Percentiles rank a stretch among this genome's conserved stretches.
Evolutionary conservation across 1,284 basidiomycete species (phyloP).

Genomic region (Pterulicium gracile): DNA sequence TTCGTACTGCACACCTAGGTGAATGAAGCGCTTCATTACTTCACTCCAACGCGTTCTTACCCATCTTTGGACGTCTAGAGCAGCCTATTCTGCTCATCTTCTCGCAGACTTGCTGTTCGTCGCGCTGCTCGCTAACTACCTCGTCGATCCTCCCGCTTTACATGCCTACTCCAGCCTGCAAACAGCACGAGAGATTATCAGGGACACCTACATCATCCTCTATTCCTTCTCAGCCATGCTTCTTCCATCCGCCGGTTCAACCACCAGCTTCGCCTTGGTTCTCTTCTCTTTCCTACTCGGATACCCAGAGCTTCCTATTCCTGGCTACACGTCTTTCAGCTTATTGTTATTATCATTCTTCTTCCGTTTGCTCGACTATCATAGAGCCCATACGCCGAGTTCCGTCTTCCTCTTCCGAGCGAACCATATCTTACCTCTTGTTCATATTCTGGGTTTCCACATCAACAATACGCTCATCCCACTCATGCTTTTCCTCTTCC

Average conservation of each 20-base stretch:
- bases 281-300: neutral
- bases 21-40: neutral
- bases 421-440: constrained; percentile 1
- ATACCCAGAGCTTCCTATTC: neutral
- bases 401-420: constrained; percentile 5
- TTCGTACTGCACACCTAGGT: neutral
- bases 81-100: neutral
- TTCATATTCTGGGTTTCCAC: neutral
- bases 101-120: neutral
- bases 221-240: neutral
- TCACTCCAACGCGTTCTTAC: no score
- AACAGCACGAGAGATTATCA: neutral
- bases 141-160: neutral
- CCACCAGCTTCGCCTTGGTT: neutral
- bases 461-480: neutral
- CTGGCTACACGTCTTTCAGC: neutral
- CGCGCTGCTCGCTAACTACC: neutral
- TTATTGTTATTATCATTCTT: neutral
- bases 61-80: no score
- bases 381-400: neutral
- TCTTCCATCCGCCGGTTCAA: neutral
- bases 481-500: neutral
- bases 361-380: neutral
- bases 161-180: neutral
- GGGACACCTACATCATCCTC: neutral